A percentile compares a stretch with the other conserved stretches of the same genome.
Conservation (phyloP, 495 filamentous ascomycete genomes). For the Aspergillus bridgeri region DNA sequence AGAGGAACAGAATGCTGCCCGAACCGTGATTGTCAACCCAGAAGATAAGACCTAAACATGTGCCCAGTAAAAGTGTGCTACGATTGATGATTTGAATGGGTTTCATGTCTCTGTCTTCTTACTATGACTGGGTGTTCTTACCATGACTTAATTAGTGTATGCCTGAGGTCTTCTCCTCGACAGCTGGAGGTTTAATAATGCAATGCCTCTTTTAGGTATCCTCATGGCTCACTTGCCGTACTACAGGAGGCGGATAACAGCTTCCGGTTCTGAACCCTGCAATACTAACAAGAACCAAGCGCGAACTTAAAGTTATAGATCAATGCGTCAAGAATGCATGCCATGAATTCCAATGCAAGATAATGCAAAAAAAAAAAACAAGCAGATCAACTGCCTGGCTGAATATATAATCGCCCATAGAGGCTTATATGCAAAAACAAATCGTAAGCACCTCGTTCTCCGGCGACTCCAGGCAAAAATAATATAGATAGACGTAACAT, state of each 20-base stretch:
- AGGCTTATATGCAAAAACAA: not conserved
- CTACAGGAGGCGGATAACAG: no score
- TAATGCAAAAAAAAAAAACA: not conserved
- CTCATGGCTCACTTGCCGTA: no score
- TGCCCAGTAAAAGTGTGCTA: not conserved
- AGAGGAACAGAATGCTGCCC: conserved; percentile 14
- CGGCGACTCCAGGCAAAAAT: conserved; percentile 8
- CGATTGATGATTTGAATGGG: not conserved
- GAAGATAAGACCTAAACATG: conserved; percentile 4
- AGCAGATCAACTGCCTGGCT: not conserved
- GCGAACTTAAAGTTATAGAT: no score
- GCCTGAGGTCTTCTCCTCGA: not conserved
- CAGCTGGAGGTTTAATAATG: not conserved
- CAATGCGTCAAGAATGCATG: no score
- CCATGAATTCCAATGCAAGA: not conserved
- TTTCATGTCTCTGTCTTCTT: not conserved
- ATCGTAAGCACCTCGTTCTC: not conserved
- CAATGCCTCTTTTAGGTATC: not conserved
- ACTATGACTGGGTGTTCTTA: no score
- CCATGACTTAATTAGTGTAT: not conserved
- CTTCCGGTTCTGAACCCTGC: no score
- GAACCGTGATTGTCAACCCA: not conserved
- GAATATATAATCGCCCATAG: not conserved
- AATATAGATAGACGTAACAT: conserved; percentile 7
- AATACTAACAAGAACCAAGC: no score